Base-by-base conservation (phyloP, 352 stramenopile genomes). In the Phytopythium kandeliae region DNA sequence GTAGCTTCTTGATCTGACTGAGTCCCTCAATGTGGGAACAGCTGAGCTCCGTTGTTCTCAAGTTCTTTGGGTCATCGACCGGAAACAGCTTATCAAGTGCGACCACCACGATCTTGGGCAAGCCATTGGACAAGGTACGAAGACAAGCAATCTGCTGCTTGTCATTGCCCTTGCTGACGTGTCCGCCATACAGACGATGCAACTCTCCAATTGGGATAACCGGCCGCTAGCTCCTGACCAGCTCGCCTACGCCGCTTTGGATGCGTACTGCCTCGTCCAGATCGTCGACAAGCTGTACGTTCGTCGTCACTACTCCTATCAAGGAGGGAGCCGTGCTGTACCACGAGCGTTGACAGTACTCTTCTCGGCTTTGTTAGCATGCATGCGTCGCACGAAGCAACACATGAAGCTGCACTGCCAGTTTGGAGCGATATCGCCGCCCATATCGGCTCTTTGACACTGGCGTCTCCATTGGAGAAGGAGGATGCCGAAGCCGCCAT, bases 161-260 rank as follows among this genome's bases (percentile, higher is more conserved):
- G 17, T 22, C 17, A 17, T 16, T 43, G n/a, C 5, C 11, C 21
- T 11, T 30, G 22, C 38, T 45, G 7, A 45, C 38, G 16, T 2
- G 7, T 28, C 12, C 15, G 45, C 22, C 13, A 21, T 48, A 19
- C 25, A 83, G 76, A 63, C 63, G 51, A 87, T 87, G 73, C 76
- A 87, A 67, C 63, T 87, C 25, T 87, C 76, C 1, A 84, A 87
- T 38, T 87, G 76, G 73, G 71, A 87, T 36, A 57, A 57, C 2
- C 76, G 79, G 10, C 79, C 79, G 11, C 58, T 90, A 19, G 78
- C 74, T 3, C 26, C 48, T 19, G 45, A 31, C 13, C 79, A 90
- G 60, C 38, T 74, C 11, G 51, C 71, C 0, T 90, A 90, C 30
- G 76, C 79, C 21, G 76, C 79, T 7, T 52, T 90, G 24, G 79